phyloP scores from a whole-genome alignment of 441 rosid species.

The Croton laevigatus region DNA sequence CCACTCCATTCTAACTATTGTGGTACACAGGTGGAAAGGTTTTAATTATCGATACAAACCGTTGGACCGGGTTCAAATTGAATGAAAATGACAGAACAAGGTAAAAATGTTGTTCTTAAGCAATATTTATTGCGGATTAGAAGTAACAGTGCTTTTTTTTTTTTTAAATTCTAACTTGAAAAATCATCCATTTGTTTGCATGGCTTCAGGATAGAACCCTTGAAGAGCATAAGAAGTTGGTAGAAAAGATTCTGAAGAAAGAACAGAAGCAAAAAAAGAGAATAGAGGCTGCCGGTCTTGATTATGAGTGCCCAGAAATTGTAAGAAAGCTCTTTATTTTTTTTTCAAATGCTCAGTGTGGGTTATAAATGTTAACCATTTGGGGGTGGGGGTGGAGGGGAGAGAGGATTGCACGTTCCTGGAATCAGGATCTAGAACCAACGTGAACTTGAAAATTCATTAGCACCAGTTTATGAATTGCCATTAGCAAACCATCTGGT shows the following conservation, averaged over 20 bases:
- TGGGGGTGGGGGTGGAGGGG: too few species aligned
- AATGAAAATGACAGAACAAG: conserved; percentile 53
- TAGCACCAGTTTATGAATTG: background rate
- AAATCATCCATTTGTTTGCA: background rate
- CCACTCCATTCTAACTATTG: background rate
- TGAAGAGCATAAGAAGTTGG: conserved; percentile 58
- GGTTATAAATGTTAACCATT: too few species aligned
- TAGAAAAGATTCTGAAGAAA: conserved; percentile 52
- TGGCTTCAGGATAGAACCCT: conserved; percentile 64
- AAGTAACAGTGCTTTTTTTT: background rate
- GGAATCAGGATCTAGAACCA: background rate
- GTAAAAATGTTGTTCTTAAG: conserved; percentile 25
- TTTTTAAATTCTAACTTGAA: background rate
- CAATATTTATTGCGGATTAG: background rate
- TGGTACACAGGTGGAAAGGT: conserved; percentile 60
- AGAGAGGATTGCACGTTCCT: background rate
- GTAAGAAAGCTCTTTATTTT: conserved; percentile 41
- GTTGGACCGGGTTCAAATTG: conserved; percentile 44
- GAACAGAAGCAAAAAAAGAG: conserved; percentile 61
- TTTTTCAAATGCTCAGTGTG: background rate
- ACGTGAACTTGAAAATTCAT: background rate
- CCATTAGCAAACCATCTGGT: background rate
- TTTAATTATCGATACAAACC: conserved; percentile 44
- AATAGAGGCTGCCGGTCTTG: conserved; percentile 77
- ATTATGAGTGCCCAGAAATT: conserved; percentile 82